Percentiles rank a stretch among this genome's conserved stretches.
Evolutionary conservation across 208 protist species (phyloP).

Genomic region (Acanthamoeba sp.): DNA sequence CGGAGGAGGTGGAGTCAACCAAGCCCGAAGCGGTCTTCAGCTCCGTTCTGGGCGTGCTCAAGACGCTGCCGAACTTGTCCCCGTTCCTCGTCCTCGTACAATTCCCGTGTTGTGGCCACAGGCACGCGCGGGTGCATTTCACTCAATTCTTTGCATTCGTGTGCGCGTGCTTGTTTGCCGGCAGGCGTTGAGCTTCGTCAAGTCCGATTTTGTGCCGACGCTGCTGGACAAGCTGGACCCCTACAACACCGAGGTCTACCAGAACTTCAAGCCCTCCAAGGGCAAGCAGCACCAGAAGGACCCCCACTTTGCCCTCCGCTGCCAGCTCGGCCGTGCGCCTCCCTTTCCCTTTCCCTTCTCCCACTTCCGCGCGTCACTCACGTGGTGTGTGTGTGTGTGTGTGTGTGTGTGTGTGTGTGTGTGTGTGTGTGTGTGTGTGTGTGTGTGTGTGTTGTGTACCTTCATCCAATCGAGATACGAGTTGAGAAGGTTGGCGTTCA

Average conservation of each 20-base stretch:
- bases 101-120: neutral
- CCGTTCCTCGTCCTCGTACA: neutral
- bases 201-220: conserved; percentile 19
- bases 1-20: neutral
- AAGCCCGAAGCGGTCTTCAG: conserved; percentile 16
- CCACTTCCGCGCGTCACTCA: neutral
- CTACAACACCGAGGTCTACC: conserved; percentile 68
- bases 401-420: neutral
- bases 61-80: neutral
- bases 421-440: neutral
- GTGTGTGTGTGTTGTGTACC: neutral
- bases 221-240: conserved; percentile 56
- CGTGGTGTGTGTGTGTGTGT: too few species aligned
- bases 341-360: too few species aligned
- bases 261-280: conserved; percentile 68
- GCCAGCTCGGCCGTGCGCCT: conserved; percentile 49
- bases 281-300: conserved; percentile 68
- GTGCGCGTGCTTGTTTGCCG: too few species aligned
- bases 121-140: neutral
- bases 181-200: conserved; percentile 18
- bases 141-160: too few species aligned
- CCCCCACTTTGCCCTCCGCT: conserved; percentile 26
- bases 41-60: conserved; percentile 4
- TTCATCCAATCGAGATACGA: conserved; percentile 68
- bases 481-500: conserved; percentile 16